phyloP scores from a whole-genome alignment of 2,329 filamentous ascomycete genomes.

The Gyromitra esculenta region DNA sequence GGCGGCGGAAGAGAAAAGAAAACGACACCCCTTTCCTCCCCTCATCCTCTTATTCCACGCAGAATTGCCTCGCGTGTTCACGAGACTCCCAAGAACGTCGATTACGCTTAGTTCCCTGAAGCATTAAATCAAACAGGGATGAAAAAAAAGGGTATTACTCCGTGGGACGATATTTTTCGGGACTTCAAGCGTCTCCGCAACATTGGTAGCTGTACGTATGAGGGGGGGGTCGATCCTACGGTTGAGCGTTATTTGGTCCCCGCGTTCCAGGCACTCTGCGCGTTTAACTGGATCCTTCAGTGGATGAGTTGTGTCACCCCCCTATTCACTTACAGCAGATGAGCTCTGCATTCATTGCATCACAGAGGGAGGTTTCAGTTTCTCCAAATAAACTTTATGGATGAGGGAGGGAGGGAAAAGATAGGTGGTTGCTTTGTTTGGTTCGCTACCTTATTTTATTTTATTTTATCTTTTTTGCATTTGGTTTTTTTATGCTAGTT shows the following conservation, averaged over 20 bases:
- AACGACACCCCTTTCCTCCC: constrained; percentile 23
- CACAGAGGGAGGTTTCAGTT: constrained; percentile 33
- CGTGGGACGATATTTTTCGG: constrained; percentile 33
- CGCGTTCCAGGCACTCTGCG: constrained; percentile 31
- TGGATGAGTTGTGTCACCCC: constrained; percentile 46
- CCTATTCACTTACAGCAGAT: constrained; percentile 39
- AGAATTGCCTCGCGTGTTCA: constrained; percentile 44
- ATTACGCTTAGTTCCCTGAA: constrained; percentile 25
- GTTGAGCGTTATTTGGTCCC: constrained; percentile 42
- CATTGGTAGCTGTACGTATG: constrained; percentile 28
- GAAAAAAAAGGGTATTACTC: constrained; percentile 27
- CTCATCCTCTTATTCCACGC: constrained; percentile 3
- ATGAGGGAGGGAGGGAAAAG: background rate
- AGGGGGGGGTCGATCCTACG: constrained; percentile 15
- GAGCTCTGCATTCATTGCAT: constrained; percentile 41
- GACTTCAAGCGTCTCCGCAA: constrained; percentile 34
- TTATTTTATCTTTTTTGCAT: background rate
- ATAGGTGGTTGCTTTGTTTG: constrained; percentile 24
- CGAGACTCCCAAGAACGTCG: constrained; percentile 25
- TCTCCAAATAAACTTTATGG: constrained; percentile 12
- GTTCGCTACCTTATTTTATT: constrained; percentile 11
- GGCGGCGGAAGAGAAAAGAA: background rate
- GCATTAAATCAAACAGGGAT: constrained; percentile 41
- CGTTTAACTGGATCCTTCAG: constrained; percentile 46
- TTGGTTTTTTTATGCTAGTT: constrained; percentile 11